Evolutionary conservation across 2,329 filamentous ascomycete genomes (phyloP), one percentile per base, ranked within the genome.

Genomic region (Plectosphaerella cucumerina): DNA sequence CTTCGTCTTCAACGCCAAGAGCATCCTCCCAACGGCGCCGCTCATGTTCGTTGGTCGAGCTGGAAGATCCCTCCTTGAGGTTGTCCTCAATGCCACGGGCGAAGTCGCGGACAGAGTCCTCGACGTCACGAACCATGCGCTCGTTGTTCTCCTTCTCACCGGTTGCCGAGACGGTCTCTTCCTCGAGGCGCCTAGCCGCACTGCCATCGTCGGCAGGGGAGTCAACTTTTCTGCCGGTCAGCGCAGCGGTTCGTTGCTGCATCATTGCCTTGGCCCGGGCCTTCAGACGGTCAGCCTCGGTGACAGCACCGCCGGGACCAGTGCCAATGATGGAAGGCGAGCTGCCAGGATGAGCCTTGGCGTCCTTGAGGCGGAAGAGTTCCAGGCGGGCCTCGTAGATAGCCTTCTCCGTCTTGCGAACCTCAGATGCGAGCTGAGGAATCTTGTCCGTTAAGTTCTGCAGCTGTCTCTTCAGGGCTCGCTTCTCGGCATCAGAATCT

Each of bases 231-330:
- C 87, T 90, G 51, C 94, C 94, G 20, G 91, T 90, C 56, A 99
- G 74, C 17, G 94, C 93, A 50, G 94, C 94, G 59, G 94, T 92
- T 53, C 94, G 87, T 63, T 96, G 92, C 72, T 97, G 93, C 94
- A 99, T 99, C 85, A 97, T 96, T 37, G 93, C 93, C 72, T 92
- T 96, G 31, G 94, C 93, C 59, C 92, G 85, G 34, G 94, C 94
- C 74, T 97, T 97, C 58, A 97, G 82, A 49, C 93, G 85, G 70
- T 99, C 94, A 4, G 90, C 88, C 70, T 99, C 94, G 0, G 94
- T 99, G 41, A 99, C 84, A 43, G 84, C 73, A 48, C 94, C 94
- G 42, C 93, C 93, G 52, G 92, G 93, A 10, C 94, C 94, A 54
- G 93, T 97, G 44, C 94, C 94, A 53, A 97, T 83, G 56, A 99